Evolutionary conservation across 2,329 filamentous ascomycete species (phyloP), one percentile per base, ranked within the genome.

Genomic region (Elsinoe fawcettii): DNA sequence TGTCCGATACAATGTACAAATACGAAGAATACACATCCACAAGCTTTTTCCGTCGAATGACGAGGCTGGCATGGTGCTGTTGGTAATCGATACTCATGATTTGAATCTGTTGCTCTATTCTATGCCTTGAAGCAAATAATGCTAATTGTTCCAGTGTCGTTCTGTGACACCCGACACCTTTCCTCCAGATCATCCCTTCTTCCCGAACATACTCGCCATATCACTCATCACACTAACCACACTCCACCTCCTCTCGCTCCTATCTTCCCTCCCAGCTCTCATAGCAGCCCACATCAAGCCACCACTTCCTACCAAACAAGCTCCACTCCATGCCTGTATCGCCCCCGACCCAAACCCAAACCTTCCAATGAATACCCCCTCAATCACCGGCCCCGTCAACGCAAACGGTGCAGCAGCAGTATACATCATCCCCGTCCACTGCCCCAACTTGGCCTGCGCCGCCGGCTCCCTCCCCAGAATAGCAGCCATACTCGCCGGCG

Each of bases 401-500:
- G 75, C 70, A n/a, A 72, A 73, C 1, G 73, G 63, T 1, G 74
- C 74, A 7, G 75, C 71, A 44, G 68, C 66, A 9, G 71, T 72
- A 67, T 78, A 79, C 76, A 78, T 77, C 75, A 78, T 77, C 41
- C 77, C 77, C 2, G 71, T 74, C 76, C 77, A 79, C 55, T 78
- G 76, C 12, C 77, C 77, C 6, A 79, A 71, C 57, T 72, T 74
- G 53, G 70, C 63, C 47, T 71, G 67, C 5, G 62, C 61, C 32
- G 66, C 56, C 57, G 63, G 59, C 36, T 63, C 59, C 4, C 60
- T 59, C 6, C 67, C 70, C 58, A 79, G 69, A 39, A 78, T 74
- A 63, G 74, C 71, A 32, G 74, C 74, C 36, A 79, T 70, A 12
- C 72, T 76, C 3, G 77, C 77, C 1, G 77, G 74, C 6, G 77